phyloP scores from a whole-genome alignment of 148 eudicot genomes.

The Pouteria glomerata region DNA sequence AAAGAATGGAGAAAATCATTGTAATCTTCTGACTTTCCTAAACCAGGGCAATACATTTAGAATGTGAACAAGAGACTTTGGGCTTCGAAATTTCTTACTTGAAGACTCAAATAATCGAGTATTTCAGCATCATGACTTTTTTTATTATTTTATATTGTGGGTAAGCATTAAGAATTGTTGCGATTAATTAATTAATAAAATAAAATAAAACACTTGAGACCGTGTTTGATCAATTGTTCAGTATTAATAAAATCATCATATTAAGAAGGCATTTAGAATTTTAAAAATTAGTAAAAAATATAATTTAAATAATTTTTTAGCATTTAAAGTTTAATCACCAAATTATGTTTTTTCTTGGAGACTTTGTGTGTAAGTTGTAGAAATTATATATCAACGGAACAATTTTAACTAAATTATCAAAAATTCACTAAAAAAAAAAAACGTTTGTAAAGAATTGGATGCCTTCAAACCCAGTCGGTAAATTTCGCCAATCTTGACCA shows the following conservation, averaged over 20 bases:
- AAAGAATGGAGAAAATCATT: not conserved
- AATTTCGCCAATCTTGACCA: not conserved
- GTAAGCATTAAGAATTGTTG: not conserved
- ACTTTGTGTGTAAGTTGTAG: not conserved
- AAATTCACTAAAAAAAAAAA: not conserved
- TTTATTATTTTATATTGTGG: not conserved
- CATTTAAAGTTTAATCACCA: too few relatives aligned
- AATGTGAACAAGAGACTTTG: not conserved
- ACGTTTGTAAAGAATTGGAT: not conserved
- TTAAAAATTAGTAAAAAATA: too few relatives aligned
- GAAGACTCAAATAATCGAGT: too few relatives aligned
- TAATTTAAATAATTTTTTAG: too few relatives aligned
- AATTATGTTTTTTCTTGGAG: too few relatives aligned
- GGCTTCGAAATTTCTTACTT: not conserved
- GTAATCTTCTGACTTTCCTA: not conserved
- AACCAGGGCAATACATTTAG: not conserved
- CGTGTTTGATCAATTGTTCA: not conserved
- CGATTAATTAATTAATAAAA: too few relatives aligned
- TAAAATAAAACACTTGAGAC: not conserved
- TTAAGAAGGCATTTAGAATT: not conserved
- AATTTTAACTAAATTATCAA: too few relatives aligned
- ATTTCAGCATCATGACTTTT: not conserved
- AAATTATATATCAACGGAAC: too few relatives aligned
- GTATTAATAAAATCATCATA: too few relatives aligned
- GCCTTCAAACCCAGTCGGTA: not conserved